Evolutionary conservation across 148 eudicot species (phyloP), one percentile per base, ranked within the genome.

Genomic region (Oxyria digyna): DNA sequence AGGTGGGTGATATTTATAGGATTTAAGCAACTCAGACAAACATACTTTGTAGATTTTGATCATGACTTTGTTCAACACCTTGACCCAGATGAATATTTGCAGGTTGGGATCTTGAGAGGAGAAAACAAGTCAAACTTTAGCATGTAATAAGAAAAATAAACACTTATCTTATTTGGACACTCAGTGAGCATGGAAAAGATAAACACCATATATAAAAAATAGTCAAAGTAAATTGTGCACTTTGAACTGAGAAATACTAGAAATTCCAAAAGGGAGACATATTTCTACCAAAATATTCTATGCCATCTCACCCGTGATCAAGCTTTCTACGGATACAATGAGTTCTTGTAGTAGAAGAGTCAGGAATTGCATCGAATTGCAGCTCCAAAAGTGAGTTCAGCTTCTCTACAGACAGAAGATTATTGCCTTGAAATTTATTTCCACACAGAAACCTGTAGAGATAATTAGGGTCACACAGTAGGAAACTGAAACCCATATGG

Each of bases 401-500:
- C 79, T 83, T 83, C 78, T 76, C 77, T 38, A 93, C 71, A 73
- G 80, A 89, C 26, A 67, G 70, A 79, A 96, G 93, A 69, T 80
- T 73, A 64, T 67, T 66, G 21, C 89, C 93, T 76, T 80, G 81
- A 70, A 95, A 84, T 24, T 81, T 85, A 75, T 95, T 95, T 74
- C 82, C 80, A 74, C 83, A 74, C 27, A 91, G 84, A 77, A 95
- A 74, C 81, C 99, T 95, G 85, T 11, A 71, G 42, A 6, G 65
- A 54, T 37, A 15, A 29, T 59, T 59, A 29, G 7, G 11, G 18
- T 59, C 65, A 59, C 31, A 31, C 29, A 15, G 6, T 37, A 45
- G 4, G 67, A 17, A 40, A 14, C 27, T 52, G 33, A 18, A 64
- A 0, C 18, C 41, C 18, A 13, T 29, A 54, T 20, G 2, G 27